Evolutionary conservation across 768 basidiomycete species (phyloP), one percentile per base, ranked within the genome.

Genomic region (Panus rudis): DNA sequence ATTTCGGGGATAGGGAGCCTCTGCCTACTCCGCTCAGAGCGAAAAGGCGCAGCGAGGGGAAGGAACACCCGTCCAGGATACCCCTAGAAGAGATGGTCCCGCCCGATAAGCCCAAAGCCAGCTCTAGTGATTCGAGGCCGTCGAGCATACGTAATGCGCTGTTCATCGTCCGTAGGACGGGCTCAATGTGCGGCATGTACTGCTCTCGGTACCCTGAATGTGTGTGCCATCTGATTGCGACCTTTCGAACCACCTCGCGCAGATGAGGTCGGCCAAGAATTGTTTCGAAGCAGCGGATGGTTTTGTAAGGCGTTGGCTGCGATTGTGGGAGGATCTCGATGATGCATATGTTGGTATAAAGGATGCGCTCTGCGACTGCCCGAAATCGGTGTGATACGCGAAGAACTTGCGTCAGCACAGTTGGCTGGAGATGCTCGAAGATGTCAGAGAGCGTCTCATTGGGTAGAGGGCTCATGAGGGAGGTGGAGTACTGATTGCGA

Each of bases 191-290:
- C 42, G 51, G 43, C 45, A 53, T 34, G 50, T 54, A 53, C 34
- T 51, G 46, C 37, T 57, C 53, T 44, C 54, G 49, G n/a, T 52
- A 49, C 20, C 55, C 60, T 3, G 57, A 53, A 25, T 71, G 67
- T 4, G 66, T 63, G 46, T 70, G 71, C 79, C 79, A 82, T 43
- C 75, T 67, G 30, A 82, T 60, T 43, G 72, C 70, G 23, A 83
- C 57, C 27, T 64, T 68, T 48, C 63, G 67, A 17, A 72, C 68
- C 32, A 59, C 54, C 22, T 72, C 70, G 34, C 66, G 50, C 49
- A 80, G 71, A 55, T 78, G 68, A 0, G 64, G 60, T 24, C 73
- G 64, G 3, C 54, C 52, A 4, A 65, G 57, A 59, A 82, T 66
- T 22, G 78, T 74, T 32, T 70, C 52, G 57, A 74, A 79, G 67